These are phyloP conservation scores for Sordariomycetes sp. DNA, from an alignment of 2,329 filamentous ascomycete species.

Conservation along the genomic window DNA sequence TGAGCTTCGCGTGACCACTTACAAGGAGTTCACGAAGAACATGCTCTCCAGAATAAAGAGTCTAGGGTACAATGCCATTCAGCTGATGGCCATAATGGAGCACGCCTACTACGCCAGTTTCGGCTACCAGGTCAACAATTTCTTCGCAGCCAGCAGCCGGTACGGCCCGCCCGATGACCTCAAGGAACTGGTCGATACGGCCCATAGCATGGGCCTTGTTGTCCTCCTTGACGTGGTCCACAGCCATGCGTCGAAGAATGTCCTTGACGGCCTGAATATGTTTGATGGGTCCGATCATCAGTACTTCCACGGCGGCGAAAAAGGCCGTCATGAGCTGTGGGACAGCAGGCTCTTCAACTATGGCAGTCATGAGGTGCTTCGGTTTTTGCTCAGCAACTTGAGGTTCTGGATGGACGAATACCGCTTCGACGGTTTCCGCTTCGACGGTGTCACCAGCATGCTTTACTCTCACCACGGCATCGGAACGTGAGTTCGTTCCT, in stretches of 20 bases:
- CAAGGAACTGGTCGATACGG: conserved; percentile 93
- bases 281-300: conserved; percentile 92
- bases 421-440: conserved; percentile 90
- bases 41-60: conserved; percentile 85
- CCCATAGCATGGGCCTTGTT: conserved; percentile 80
- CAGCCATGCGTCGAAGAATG: conserved; percentile 96
- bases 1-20: conserved; percentile 79
- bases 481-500: conserved; percentile 60
- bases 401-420: conserved; percentile 99
- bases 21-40: conserved; percentile 92
- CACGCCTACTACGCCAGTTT: conserved; percentile 99
- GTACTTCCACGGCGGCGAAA: conserved; percentile 85
- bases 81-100: conserved; percentile 98
- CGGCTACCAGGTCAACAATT: conserved; percentile 97
- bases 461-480: conserved; percentile 93
- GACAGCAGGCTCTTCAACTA: conserved; percentile 98
- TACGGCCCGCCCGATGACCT: conserved; percentile 91
- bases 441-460: conserved; percentile 98
- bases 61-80: conserved; percentile 93
- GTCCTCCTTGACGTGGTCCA: conserved; percentile 94
- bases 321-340: conserved; percentile 86
- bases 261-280: conserved; percentile 86
- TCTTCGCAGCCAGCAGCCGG: conserved; percentile 93
- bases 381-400: conserved; percentile 92
- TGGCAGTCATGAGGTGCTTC: conserved; percentile 81